A percentile compares a stretch with the other conserved stretches of the same genome.
These are phyloP conservation scores for Ceratobasidium sp. DNA, from an alignment of 1,284 basidiomycete genomes.

Conservation along the genomic window DNA sequence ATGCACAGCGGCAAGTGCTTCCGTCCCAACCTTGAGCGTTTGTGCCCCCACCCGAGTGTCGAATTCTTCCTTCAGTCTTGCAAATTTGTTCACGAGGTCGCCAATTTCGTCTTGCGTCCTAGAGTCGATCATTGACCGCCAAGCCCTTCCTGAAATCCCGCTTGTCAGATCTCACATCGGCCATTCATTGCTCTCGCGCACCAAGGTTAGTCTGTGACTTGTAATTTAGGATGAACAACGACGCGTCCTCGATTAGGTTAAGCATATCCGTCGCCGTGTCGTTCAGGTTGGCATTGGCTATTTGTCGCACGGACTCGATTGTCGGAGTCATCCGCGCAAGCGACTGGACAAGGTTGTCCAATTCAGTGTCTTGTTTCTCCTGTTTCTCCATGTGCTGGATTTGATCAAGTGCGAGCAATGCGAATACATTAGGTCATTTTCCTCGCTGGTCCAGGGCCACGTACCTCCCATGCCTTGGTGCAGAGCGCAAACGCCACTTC, in stretches of 20 bases:
- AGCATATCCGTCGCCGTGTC: background rate
- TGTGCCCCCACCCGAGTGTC: background rate
- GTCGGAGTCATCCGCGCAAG: background rate
- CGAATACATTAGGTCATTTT: background rate
- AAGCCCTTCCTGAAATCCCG: too few relatives aligned
- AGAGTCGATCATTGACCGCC: background rate
- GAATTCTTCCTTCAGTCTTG: background rate
- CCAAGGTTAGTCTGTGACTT: background rate
- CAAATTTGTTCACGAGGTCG: background rate
- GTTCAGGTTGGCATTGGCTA: background rate
- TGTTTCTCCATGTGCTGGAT: background rate
- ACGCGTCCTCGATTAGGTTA: constrained; percentile 14
- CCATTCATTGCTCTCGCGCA: too few relatives aligned
- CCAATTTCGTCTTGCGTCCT: background rate
- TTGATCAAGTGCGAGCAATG: background rate
- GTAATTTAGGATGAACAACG: background rate
- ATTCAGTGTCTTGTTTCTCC: background rate
- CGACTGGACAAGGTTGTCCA: background rate
- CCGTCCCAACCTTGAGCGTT: too few relatives aligned
- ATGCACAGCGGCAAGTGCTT: too few relatives aligned
- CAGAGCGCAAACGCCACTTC: background rate
- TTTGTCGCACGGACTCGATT: background rate
- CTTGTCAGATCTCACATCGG: too few relatives aligned
- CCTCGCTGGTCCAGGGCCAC: background rate
- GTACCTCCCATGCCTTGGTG: constrained; percentile 6